A percentile compares a stretch with the other conserved stretches of the same genome.
phyloP scores from a whole-genome alignment of 495 filamentous ascomycete species.

The Trichoderma orchidacearum region DNA sequence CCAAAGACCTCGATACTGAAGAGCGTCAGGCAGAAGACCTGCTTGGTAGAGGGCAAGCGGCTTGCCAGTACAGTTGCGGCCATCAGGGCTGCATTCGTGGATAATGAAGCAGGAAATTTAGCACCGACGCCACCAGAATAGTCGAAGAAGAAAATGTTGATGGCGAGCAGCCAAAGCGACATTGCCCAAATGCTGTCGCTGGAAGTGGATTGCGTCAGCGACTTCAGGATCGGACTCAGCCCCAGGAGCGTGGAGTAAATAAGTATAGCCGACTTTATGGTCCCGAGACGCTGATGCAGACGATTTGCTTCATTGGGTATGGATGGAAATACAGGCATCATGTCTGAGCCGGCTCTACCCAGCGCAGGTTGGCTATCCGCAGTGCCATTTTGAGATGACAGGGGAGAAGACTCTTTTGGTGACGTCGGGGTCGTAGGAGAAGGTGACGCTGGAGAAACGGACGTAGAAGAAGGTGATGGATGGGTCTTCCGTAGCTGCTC shows the following conservation, averaged over 20 bases:
- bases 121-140: conserved; percentile 53
- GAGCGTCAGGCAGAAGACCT: conserved; percentile 89
- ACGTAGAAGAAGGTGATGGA: not conserved
- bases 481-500: not conserved
- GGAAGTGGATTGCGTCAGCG: conserved; percentile 78
- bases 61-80: conserved; percentile 82
- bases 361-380: conserved; percentile 1
- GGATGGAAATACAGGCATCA: not conserved
- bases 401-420: not conserved
- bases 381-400: not conserved
- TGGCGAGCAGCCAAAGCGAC: conserved; percentile 79
- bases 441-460: not conserved
- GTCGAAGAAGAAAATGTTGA: conserved; percentile 96
- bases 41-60: conserved; percentile 71
- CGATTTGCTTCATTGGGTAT: conserved; percentile 14
- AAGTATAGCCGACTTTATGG: conserved; percentile 75
- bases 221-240: conserved; percentile 87
- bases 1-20: conserved; percentile 97
- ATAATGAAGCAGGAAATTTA: conserved; percentile 66
- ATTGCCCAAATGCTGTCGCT: conserved; percentile 94
- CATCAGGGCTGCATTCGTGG: conserved; percentile 84
- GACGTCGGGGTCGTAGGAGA: not conserved
- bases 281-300: conserved; percentile 25
- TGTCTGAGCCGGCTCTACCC: not conserved
- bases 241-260: conserved; percentile 89